Evolutionary conservation across 1,139 yeast genomes (phyloP), one percentile per base, ranked within the genome.

Genomic region (Pichia sp.): DNA sequence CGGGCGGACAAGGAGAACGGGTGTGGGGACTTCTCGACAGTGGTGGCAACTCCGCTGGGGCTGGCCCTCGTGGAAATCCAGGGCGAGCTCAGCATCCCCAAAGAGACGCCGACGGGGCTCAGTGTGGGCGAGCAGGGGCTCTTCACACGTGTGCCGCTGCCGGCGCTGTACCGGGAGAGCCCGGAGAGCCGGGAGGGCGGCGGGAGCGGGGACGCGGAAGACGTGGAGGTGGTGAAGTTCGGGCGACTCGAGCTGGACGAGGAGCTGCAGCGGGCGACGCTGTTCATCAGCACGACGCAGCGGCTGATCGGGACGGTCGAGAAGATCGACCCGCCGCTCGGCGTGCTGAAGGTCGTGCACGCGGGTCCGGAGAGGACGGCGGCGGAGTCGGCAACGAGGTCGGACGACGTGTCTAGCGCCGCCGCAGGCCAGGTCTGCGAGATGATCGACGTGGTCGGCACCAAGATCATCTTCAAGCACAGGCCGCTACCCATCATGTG

Each of bases 401-500:
- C 26, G 26, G 26, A 23, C 26, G 26, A 23, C 26, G 26, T 23
- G 26, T 23, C 26, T 8, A 44, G 11, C 31, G 30, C 13, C 31
- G 2, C 15, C 31, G n/a, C 11, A 8, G 30, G 31, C 29, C 19
- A n/a, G 23, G 10, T 13, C 2, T 76, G 82, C 10, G 72, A 77
- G 56, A 71, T 85, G 62, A 69, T 82, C n/a, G 92, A 85, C 66
- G 70, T 86, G 1, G 75, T 86, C 8, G 70, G 70, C 42, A 76
- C 77, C 55, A 84, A 84, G 64, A 67, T 85, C 23, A 74, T 84
- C 6, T 86, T 86, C 64, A 80, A 77, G 54, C 79, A 81, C 43
- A 73, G 93, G 58, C 92, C 93, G 0, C 71, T 86, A 54, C 93
- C 93, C 4, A 83, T 86, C 52, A 85, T 85, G 90, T 85, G 32